Base-by-base conservation (phyloP, 257 asterid species). In the Solanum megistacrolobum region DNA sequence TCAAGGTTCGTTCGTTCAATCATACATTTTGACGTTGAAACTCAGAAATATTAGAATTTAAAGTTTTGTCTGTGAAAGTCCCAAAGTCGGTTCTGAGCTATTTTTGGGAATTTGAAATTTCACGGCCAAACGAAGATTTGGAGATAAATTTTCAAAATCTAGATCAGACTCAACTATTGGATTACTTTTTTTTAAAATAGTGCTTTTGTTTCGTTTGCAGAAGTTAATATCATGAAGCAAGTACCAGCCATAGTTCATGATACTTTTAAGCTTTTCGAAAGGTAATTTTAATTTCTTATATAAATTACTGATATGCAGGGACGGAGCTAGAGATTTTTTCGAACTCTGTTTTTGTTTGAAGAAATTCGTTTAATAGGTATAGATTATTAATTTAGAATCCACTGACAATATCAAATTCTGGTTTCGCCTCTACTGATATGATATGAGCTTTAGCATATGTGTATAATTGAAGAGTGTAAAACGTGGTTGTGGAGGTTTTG, bases 231-330 rank as follows among this genome's bases (percentile, higher is more conserved):
- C 86, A 83, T 94, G 98, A 93, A 58, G 90, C 89, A 94, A 93
- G 94, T 97, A 36, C 99, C 99, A 9, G 99, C 98, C 6, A 92
- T 97, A 55, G 94, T 92, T 46, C 98, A 97, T 91, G 99, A 95
- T 85, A 89, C 93, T 74, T 95, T 96, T 89, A 95, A 91, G 94
- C 99, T 97, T 83, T 93, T 88, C 66, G 99, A 97, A 92, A 96
- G 98, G 99, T 96, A 79, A 7, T 71, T 34, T 18, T 2, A 52
- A 52, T 52, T 34, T 83, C 74, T 52, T 34, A 36, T 21, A 10
- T 58, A 21, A 31, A 8, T 18, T 62, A 10, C 73, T 31, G 12
- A 71, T 71, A 31, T 71, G 78, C 39, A 29, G 75, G 23, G 12
- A 29, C 23, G 5, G 1, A 69, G 23, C 75, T 12, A 69, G 38